Percentiles rank a stretch among this genome's conserved stretches.
phyloP scores from a whole-genome alignment of 768 basidiomycete species.

The Glaciozyma martinii region DNA sequence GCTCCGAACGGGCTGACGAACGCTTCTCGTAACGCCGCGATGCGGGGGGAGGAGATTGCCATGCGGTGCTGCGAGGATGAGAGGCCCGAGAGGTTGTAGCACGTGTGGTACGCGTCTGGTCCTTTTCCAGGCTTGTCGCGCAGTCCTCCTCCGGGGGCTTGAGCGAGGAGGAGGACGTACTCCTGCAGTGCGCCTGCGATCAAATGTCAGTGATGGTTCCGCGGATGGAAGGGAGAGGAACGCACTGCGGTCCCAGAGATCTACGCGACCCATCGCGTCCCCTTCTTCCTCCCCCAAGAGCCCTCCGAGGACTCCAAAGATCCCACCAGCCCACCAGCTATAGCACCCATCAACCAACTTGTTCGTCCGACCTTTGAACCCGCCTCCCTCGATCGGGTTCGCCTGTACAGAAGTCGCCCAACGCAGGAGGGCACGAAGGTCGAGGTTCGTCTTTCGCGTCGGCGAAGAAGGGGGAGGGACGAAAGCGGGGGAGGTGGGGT shows the following conservation, averaged over 20 bases:
- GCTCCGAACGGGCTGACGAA: constrained; percentile 15
- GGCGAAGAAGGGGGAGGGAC: neutral
- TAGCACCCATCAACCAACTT: constrained; percentile 99
- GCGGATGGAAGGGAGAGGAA: neutral
- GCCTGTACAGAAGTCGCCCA: constrained; percentile 88
- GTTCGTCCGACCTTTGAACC: constrained; percentile 87
- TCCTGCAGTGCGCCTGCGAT: constrained; percentile 61
- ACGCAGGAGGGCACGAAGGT: constrained; percentile 55
- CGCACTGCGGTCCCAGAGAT: constrained; percentile 37
- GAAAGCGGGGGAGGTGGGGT: constrained; percentile 20
- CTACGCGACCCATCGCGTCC: constrained; percentile 16
- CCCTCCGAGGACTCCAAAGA: constrained; percentile 57
- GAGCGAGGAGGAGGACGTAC: constrained; percentile 76
- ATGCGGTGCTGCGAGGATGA: constrained; percentile 73
- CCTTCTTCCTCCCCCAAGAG: constrained; percentile 39
- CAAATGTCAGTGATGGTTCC: neutral
- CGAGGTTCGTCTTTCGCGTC: constrained; percentile 39
- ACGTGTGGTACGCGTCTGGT: constrained; percentile 92
- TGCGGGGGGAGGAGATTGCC: constrained; percentile 29
- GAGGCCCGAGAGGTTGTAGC: constrained; percentile 84
- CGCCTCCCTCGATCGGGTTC: constrained; percentile 68
- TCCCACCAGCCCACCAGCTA: constrained; percentile 97
- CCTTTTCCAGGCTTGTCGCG: constrained; percentile 94
- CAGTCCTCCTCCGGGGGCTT: constrained; percentile 74
- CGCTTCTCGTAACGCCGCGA: constrained; percentile 25